phyloP scores from a whole-genome alignment of 2,329 filamentous ascomycete species.

The Mollisiaceae sp. region DNA sequence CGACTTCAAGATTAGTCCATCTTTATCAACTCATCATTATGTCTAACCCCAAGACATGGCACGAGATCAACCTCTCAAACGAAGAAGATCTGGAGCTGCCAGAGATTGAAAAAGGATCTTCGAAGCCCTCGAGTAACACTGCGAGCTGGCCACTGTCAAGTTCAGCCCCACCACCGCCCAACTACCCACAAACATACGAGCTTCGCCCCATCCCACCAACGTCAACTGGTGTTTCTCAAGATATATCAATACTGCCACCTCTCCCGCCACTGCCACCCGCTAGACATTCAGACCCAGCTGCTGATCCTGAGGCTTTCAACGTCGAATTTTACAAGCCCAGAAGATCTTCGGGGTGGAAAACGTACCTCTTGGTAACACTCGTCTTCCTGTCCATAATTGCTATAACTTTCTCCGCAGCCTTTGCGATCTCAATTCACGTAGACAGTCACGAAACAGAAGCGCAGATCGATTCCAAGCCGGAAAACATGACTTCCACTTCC shows the following conservation, averaged over 20 bases:
- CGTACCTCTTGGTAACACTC: neutral
- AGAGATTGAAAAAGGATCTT: neutral
- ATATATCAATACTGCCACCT: neutral
- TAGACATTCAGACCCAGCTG: neutral
- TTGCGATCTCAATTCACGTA: neutral
- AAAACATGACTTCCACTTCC: neutral
- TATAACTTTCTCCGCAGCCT: neutral
- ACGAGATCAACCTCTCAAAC: neutral
- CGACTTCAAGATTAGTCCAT: neutral
- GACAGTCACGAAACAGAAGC: neutral
- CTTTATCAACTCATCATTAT: neutral
- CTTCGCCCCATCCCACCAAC: neutral
- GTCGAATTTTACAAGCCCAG: neutral
- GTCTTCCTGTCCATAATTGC: neutral
- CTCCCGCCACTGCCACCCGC: neutral
- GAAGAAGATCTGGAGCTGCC: neutral
- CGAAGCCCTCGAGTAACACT: neutral
- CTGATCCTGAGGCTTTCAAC: neutral
- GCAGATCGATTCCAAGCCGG: neutral
- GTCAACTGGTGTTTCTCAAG: neutral
- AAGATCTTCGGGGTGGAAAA: neutral
- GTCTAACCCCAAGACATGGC: neutral
- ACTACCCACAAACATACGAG: constrained; percentile 2
- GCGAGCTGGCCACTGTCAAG: neutral
- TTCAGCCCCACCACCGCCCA: neutral